Conservation (phyloP, 257 asterid genomes). For the Fraxinus anomala region DNA sequence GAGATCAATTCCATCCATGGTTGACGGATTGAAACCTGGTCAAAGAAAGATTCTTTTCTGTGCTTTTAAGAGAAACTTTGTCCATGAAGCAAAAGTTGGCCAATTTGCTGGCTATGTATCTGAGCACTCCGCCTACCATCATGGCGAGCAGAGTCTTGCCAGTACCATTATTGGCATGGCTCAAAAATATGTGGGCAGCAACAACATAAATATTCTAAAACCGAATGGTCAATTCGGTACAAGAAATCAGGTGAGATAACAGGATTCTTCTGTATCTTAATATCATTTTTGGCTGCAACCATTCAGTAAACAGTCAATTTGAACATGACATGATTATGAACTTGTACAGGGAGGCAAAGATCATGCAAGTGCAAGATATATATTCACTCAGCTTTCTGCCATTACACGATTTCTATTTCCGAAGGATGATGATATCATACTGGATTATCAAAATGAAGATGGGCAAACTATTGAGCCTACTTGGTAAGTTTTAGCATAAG, state of each 20-base stretch:
- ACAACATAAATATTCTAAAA: constrained; percentile 80
- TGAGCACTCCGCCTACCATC: constrained; percentile 98
- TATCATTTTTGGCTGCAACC: not conserved
- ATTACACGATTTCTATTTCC: constrained; percentile 78
- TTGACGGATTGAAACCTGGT: constrained; percentile 98
- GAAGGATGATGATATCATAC: constrained; percentile 80
- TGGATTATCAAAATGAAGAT: constrained; percentile 84
- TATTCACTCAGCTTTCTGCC: constrained; percentile 70
- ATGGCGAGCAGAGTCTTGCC: constrained; percentile 95
- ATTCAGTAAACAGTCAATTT: not conserved
- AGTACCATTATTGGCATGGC: constrained; percentile 97
- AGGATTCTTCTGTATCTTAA: not conserved
- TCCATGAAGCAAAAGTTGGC: constrained; percentile 85
- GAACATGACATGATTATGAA: not conserved
- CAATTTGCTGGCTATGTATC: constrained; percentile 97
- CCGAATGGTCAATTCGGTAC: constrained; percentile 99
- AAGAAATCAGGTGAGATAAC: constrained; percentile 65
- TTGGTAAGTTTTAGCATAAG: constrained; percentile 50
- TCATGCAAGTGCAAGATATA: constrained; percentile 93
- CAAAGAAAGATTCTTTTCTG: constrained; percentile 94
- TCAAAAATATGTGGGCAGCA: constrained; percentile 90
- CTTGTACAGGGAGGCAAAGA: constrained; percentile 90
- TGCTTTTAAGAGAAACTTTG: constrained; percentile 84
- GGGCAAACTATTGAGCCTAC: constrained; percentile 92
- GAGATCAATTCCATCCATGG: constrained; percentile 98